Base-by-base conservation (phyloP, 495 filamentous ascomycete genomes). In the Melanomma pulvis-pyrius region DNA sequence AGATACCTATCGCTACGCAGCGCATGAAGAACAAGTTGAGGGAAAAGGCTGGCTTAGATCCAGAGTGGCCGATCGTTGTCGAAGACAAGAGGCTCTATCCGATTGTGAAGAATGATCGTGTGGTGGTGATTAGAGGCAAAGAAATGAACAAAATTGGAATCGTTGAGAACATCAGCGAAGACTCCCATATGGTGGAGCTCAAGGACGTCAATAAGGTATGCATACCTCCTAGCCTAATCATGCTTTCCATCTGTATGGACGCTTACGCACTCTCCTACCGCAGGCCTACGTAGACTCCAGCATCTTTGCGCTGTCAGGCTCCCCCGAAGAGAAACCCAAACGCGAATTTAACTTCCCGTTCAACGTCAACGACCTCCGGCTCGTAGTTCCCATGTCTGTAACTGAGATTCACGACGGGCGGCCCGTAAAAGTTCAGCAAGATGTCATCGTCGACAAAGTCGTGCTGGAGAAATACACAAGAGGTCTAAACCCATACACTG, bases 131-230 rank as follows among this genome's bases (percentile, higher is more conserved):
- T 49, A 86, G 88, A 53, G 92, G 93, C 22, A 80, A 80, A 61
- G 89, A 93, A 66, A 88, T 87, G 79, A 91, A 92, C 61, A 88
- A 87, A 77, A 96, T 98, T 78, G 88, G 87, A 28, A 78, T 77
- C 30, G 84, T 97, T 29, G 71, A 59, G 50, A 68, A 75, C n/a
- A 80, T 96, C 36, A 79, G 88, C 62, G 73, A 72, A 21, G 77
- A 82, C 1, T 81, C 70, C 41, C 86, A 88, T 69, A 82, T 81
- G 48, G 79, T 93, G 30, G 74, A 73, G 1, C 78, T 97, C 26
- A 81, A 85, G 66, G 85, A 86, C 34, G 48, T 90, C 59, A 90
- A 90, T 72, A 78, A 82, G 83, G 92, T 96, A 55, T 52, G 46
- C 28, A 3, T 9, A 15, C 51, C 29, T 32, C 21, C 6, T 28